Percentiles rank a stretch among this genome's conserved stretches.
Evolutionary conservation across 2,329 filamentous ascomycete genomes (phyloP).

Genomic region (Penicillium sp.): DNA sequence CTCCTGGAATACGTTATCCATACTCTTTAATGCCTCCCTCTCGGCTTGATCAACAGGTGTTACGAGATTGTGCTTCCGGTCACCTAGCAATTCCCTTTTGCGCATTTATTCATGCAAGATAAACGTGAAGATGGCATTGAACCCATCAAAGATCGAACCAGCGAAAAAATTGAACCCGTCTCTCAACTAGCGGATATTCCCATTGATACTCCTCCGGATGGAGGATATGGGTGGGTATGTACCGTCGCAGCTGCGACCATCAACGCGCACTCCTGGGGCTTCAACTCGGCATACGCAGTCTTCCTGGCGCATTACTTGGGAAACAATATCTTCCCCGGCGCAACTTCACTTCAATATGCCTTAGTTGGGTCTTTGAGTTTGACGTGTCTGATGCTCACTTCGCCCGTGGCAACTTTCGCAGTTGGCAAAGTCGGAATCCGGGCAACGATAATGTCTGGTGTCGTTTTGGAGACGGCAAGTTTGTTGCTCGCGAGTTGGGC

Average conservation of each 20-base stretch:
- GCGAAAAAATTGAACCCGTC: background rate
- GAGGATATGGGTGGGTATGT: slow-evolving; percentile 16
- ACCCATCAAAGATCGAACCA: background rate
- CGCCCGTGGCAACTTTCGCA: background rate
- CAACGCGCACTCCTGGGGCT: slow-evolving; percentile 14
- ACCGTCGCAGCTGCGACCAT: slow-evolving; percentile 3
- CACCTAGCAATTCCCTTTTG: background rate
- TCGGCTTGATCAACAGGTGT: background rate
- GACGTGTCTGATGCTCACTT: slow-evolving; percentile 35
- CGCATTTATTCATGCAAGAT: background rate
- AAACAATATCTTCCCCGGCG: slow-evolving; percentile 35
- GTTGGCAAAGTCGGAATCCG: slow-evolving; percentile 1
- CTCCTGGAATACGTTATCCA: background rate
- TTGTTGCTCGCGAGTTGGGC: slow-evolving; percentile 29
- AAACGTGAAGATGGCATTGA: background rate
- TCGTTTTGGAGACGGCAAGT: background rate
- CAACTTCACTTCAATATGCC: slow-evolving; percentile 41
- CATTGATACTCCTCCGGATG: slow-evolving; percentile 2
- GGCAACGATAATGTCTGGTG: slow-evolving; percentile 3
- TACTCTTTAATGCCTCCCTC: background rate
- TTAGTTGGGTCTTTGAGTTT: slow-evolving; percentile 46
- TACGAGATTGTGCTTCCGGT: background rate
- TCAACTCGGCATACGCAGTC: slow-evolving; percentile 40
- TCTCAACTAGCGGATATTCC: background rate
- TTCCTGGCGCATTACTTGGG: slow-evolving; percentile 47